phyloP scores from a whole-genome alignment of 2,329 filamentous ascomycete species.

The Fusarium austroafricanum region DNA sequence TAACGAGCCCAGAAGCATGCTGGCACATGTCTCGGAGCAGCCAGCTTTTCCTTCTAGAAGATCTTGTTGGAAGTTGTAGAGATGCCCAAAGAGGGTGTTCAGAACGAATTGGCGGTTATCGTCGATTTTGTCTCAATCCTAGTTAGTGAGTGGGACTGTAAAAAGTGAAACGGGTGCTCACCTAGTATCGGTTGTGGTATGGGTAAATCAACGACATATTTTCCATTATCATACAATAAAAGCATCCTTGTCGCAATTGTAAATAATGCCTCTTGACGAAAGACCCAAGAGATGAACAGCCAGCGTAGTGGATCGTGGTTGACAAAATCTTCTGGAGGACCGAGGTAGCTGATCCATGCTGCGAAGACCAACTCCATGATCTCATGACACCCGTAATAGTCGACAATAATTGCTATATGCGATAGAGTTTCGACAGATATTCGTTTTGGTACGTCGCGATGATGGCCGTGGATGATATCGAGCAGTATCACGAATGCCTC shows the following conservation, averaged over 20 bases:
- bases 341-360: conserved; percentile 15
- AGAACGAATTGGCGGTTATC: conserved; percentile 19
- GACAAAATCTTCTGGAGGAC: conserved; percentile 1
- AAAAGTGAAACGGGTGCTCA: not conserved
- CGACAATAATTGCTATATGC: conserved; percentile 46
- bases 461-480: conserved; percentile 46
- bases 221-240: conserved; percentile 9
- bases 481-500: conserved; percentile 47
- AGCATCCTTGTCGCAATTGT: conserved; percentile 3
- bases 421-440: conserved; percentile 42
- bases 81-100: conserved; percentile 11
- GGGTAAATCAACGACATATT: conserved; percentile 10
- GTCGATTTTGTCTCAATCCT: conserved; percentile 4
- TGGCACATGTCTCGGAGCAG: conserved; percentile 21
- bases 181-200: conserved; percentile 30
- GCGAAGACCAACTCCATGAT: conserved; percentile 31
- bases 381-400: conserved; percentile 49
- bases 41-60: conserved; percentile 18
- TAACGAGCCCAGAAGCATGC: conserved; percentile 19
- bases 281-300: conserved; percentile 27
- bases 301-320: conserved; percentile 11
- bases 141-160: not conserved
- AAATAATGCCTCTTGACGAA: conserved; percentile 7
- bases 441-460: conserved; percentile 33
- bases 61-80: conserved; percentile 21